Base-by-base conservation (phyloP, 495 filamentous ascomycete species). In the Parachaetomium inaequale region DNA sequence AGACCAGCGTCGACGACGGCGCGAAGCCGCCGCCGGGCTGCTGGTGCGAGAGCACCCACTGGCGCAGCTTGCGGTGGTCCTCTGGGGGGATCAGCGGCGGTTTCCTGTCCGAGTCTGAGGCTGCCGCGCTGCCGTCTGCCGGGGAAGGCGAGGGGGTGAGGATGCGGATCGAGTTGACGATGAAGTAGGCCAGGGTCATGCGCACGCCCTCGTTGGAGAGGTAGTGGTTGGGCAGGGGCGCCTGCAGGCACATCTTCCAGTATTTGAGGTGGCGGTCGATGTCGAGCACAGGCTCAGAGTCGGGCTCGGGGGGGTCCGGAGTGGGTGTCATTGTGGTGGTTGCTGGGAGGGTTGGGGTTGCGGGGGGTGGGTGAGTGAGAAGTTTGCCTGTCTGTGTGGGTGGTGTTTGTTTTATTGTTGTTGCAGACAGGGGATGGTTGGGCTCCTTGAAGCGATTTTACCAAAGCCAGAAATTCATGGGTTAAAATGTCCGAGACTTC, bases 161-260 rank as follows among this genome's bases (percentile, higher is more conserved):
- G 32, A 81, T 71, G 63, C 71, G 69, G 68, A 80, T 72, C 36
- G 78, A 76, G 36, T 75, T 77, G 56, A 80, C 56, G 54, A 88
- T 89, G 78, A 98, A 95, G 76, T 87, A 96, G 60, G 88, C 91
- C 21, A 98, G 84, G 2, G 87, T 88, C 74, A 97, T 88, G 64
- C 94, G 92, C 72, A 89, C 92, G 56, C 88, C 89, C 75, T 98
- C 94, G 71, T 87, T 93, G 68, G 84, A 81, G 45, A 86, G 91
- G 79, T 98, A 98, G 62, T 84, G 80, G 55, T 82, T 79, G 1
- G 94, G 94, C 5, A 98, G 85, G 51, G 86, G 81, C 38, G 91
- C 87, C 67, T 88, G 91, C 46, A 93, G 82, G 66, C 92, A 96
- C 70, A 92, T 87, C 63, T 91, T 84, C 88, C 93, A 98, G 81